Evolutionary conservation across 2,329 filamentous ascomycete species (phyloP).

Genomic region (Lecanicillium sp.): DNA sequence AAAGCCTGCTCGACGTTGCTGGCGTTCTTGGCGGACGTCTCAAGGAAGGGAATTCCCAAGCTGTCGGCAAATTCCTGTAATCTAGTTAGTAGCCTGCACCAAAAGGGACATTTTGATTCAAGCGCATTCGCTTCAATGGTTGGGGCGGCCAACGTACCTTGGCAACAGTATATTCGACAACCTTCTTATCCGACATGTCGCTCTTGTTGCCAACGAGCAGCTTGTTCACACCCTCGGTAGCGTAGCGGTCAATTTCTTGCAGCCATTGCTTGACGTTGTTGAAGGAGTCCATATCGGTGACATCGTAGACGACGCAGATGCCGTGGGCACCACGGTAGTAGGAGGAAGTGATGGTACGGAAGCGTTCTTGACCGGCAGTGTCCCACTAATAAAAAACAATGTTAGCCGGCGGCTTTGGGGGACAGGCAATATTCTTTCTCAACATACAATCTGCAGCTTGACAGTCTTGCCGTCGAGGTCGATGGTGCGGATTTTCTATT

Average conservation of each 20-base stretch:
- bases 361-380: constrained; percentile 96
- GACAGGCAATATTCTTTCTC: background rate
- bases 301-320: constrained; percentile 99
- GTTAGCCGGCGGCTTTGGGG: background rate
- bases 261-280: constrained; percentile 99
- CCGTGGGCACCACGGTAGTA: constrained; percentile 99
- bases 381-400: constrained; percentile 64
- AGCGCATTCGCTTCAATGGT: no score
- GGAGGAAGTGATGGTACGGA: constrained; percentile 98
- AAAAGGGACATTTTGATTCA: background rate
- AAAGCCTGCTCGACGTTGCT: constrained; percentile 99
- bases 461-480: constrained; percentile 99
- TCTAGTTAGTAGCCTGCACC: constrained; percentile 7
- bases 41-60: constrained; percentile 97
- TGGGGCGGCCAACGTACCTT: constrained; percentile 59
- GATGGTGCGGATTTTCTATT: constrained; percentile 97
- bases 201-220: constrained; percentile 99
- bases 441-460: constrained; percentile 93
- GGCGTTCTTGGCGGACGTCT: constrained; percentile 99
- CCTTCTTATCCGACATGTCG: constrained; percentile 99
- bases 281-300: constrained; percentile 99
- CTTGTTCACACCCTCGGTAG: constrained; percentile 99
- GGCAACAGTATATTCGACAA: constrained; percentile 97
- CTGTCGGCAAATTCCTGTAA: constrained; percentile 93
- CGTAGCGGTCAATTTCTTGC: constrained; percentile 98